These are phyloP conservation scores for Marchantia paleacea DNA, from an alignment of 225 moss, liverwort and hornwort genomes.

Conservation along the genomic window DNA sequence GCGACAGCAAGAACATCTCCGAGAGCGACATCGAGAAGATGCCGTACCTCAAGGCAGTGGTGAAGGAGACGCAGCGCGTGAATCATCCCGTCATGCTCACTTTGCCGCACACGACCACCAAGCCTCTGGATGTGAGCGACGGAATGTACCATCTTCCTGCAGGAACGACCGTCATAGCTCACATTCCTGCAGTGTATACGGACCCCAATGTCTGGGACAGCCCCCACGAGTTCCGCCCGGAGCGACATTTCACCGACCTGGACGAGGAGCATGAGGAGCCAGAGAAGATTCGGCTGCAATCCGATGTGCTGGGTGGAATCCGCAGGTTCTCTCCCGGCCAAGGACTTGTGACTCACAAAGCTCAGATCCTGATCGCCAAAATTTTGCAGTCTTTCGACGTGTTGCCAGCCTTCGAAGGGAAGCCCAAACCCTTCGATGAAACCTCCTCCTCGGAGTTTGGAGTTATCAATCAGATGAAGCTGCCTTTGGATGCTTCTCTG, in stretches of 20 bases:
- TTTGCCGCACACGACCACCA: constrained; percentile 47
- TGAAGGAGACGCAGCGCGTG: constrained; percentile 58
- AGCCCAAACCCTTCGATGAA: constrained; percentile 41
- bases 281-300: constrained; percentile 29
- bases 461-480: constrained; percentile 39
- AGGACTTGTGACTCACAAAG: constrained; percentile 39
- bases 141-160: constrained; percentile 51
- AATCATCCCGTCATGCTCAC: constrained; percentile 54
- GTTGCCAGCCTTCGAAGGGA: constrained; percentile 29
- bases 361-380: constrained; percentile 38
- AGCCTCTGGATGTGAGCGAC: constrained; percentile 25
- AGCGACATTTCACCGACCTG: constrained; percentile 43
- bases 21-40: constrained; percentile 51
- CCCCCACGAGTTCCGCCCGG: constrained; percentile 49
- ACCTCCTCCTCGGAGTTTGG: constrained; percentile 37
- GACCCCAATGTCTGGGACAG: constrained; percentile 37
- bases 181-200: constrained; percentile 47
- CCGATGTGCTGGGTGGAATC: constrained; percentile 28
- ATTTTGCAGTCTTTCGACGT: constrained; percentile 50
- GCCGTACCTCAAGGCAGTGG: constrained; percentile 52
- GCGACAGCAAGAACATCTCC: constrained; percentile 26
- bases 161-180: constrained; percentile 40
- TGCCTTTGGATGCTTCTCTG: constrained; percentile 36
- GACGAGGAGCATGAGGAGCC: constrained; percentile 25
- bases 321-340: constrained; percentile 40